Percentiles rank a stretch among this genome's conserved stretches.
Evolutionary conservation across 345 rosid species (phyloP).

Genomic region (Geranium rotundifolium): DNA sequence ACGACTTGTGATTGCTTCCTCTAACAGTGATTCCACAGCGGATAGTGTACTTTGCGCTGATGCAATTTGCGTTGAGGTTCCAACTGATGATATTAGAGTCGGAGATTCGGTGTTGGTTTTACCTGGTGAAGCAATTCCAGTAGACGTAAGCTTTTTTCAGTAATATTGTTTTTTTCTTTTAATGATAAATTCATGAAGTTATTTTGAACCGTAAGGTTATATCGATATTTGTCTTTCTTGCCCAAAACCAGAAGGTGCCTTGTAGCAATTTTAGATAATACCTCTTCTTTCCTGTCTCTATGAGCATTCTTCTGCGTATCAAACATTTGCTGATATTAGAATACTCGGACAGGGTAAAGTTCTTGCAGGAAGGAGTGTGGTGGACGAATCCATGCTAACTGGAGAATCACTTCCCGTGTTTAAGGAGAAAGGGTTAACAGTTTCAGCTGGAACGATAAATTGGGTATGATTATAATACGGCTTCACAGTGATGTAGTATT

Average conservation of each 20-base stretch:
- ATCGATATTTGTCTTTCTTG: neutral
- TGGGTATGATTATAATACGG: conserved; percentile 40
- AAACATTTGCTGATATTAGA: conserved; percentile 10
- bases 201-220: no score
- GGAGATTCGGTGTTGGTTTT: conserved; percentile 80
- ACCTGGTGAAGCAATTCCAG: conserved; percentile 92
- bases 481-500: neutral
- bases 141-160: conserved; percentile 54
- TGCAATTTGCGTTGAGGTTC: conserved; percentile 71
- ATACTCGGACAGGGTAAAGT: conserved; percentile 54
- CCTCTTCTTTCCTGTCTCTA: neutral
- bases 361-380: conserved; percentile 88
- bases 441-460: conserved; percentile 90
- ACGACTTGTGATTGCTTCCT: conserved; percentile 72
- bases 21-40: conserved; percentile 38
- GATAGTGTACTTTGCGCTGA: conserved; percentile 65
- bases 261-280: neutral
- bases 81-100: conserved; percentile 78
- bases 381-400: conserved; percentile 95
- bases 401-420: conserved; percentile 93
- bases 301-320: neutral
- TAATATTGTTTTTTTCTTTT: neutral
- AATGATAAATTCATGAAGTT: neutral
- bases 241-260: neutral
- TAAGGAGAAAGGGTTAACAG: conserved; percentile 60